A percentile compares a stretch with the other conserved stretches of the same genome.
These are phyloP conservation scores for Claviceps sp. DNA, from an alignment of 2,329 filamentous ascomycete genomes.

Conservation along the genomic window DNA sequence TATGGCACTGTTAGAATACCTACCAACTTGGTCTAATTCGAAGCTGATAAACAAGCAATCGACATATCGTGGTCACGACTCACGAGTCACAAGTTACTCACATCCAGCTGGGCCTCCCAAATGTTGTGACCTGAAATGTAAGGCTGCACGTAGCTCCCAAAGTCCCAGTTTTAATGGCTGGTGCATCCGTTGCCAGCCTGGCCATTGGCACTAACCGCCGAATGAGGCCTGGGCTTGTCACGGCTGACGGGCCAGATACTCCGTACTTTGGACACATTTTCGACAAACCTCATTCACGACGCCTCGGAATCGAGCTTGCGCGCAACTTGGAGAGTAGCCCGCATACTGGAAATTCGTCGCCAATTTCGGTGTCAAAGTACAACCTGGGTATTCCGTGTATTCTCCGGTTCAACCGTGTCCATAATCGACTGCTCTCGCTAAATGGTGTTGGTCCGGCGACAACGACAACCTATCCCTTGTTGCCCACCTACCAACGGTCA, in stretches of 20 bases:
- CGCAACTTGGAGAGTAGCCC: slow-evolving; percentile 1
- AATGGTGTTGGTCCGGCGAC: slow-evolving; percentile 4
- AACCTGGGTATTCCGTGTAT: background rate
- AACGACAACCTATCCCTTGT: background rate
- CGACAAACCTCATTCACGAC: slow-evolving; percentile 2
- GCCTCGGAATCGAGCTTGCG: background rate
- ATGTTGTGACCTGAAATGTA: slow-evolving; percentile 8
- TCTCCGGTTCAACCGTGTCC: background rate
- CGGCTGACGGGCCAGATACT: background rate
- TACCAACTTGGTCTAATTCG: too few species aligned
- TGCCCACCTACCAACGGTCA: slow-evolving; percentile 2
- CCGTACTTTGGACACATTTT: slow-evolving; percentile 6
- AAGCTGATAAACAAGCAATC: too few species aligned
- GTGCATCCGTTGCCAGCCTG: slow-evolving; percentile 5
- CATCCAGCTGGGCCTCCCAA: background rate
- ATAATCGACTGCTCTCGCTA: background rate
- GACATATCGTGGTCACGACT: too few species aligned
- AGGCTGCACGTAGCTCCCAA: slow-evolving; percentile 1
- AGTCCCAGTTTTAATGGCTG: background rate
- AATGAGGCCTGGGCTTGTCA: slow-evolving; percentile 3
- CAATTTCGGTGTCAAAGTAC: background rate
- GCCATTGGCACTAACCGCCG: slow-evolving; percentile 1
- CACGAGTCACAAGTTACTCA: too few species aligned
- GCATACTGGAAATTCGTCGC: background rate
- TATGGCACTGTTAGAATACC: too few species aligned